Conservation (phyloP, 2,329 filamentous ascomycete species). For the Talaromyces sp. region DNA sequence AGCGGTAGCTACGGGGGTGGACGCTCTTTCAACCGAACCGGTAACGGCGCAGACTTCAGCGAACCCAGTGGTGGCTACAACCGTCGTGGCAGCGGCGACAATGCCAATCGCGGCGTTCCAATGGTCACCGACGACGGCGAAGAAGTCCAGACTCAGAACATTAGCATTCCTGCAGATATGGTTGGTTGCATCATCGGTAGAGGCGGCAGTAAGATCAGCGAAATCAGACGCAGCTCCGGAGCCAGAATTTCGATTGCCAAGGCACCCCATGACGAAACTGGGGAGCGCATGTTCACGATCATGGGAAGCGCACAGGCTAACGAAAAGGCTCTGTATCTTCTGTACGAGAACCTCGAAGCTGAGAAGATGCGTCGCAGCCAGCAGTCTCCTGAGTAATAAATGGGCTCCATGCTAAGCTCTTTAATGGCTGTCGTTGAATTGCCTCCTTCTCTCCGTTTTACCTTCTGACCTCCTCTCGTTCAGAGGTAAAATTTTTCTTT, state of each 20-base stretch:
- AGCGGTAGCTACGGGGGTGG: slow-evolving; percentile 45
- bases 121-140: slow-evolving; percentile 94
- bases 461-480: slow-evolving; percentile 6
- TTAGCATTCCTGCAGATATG: slow-evolving; percentile 99
- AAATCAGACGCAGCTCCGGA: slow-evolving; percentile 94
- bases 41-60: slow-evolving; percentile 96
- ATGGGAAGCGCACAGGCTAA: slow-evolving; percentile 93
- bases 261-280: slow-evolving; percentile 92
- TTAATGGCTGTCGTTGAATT: slow-evolving; percentile 7
- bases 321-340: slow-evolving; percentile 88
- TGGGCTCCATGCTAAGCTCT: neutral
- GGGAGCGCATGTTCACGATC: slow-evolving; percentile 99
- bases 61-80: slow-evolving; percentile 69
- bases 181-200: slow-evolving; percentile 98
- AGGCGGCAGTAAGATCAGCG: slow-evolving; percentile 93
- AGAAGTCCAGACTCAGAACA: slow-evolving; percentile 95
- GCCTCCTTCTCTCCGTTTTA: neutral
- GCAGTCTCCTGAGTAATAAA: slow-evolving; percentile 55
- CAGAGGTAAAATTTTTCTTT: slow-evolving; percentile 5
- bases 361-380: slow-evolving; percentile 98
- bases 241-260: slow-evolving; percentile 98
- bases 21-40: slow-evolving; percentile 82
- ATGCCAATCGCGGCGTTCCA: slow-evolving; percentile 72
- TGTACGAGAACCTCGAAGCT: slow-evolving; percentile 98
- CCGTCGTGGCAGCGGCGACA: slow-evolving; percentile 80